Evolutionary conservation across 306 rosid genomes (phyloP), one percentile per base, ranked within the genome.

Genomic region (Gastrolobium villosum): DNA sequence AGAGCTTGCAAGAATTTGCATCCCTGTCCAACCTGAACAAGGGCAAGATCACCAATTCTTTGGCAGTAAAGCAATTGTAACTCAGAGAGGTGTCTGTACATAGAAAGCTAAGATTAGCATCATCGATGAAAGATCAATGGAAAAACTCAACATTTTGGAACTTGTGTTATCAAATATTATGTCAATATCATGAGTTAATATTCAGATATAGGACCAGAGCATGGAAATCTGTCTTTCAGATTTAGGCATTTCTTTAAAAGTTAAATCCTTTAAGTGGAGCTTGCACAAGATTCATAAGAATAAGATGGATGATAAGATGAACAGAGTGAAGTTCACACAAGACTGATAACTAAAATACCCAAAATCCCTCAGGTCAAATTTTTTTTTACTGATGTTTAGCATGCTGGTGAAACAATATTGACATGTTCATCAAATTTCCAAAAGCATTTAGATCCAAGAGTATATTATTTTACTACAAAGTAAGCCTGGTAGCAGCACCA

Each of bases 1-100:
- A 96, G 97, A 32, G 98, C 87, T 84, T 91, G 91, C 89, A 96
- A 78, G 84, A 88, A 87, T 86, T 86, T 89, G 84, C 98, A 96
- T 63, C 98, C 92, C 82, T 74, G 82, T 70, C 99, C 98, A 79
- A 95, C 85, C 80, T 80, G 93, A 68, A 86, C 78, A 59, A 95
- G 96, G 75, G 93, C 98, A 66, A 60, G 63, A 86, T 86, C 86
- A 20, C 92, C 93, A 31, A 95, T 93, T 83, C 86, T 89, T 79
- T 91, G 98, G 93, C 96, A 93, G 89, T 91, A 93, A 50, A 93
- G 86, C 85, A 95, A 82, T 55, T 90, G 85, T 44, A 95, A 84
- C 76, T 93, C 97, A 54, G 92, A 85, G 76, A 95, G 97, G 73
- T 63, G 76, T 35, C 98, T 95, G 93, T 79, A 78, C 48, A 73